A percentile compares a stretch with the other conserved stretches of the same genome.
These are phyloP conservation scores for Berkeleyomyces rouxiae DNA, from an alignment of 2,329 filamentous ascomycete genomes.

Conservation along the genomic window DNA sequence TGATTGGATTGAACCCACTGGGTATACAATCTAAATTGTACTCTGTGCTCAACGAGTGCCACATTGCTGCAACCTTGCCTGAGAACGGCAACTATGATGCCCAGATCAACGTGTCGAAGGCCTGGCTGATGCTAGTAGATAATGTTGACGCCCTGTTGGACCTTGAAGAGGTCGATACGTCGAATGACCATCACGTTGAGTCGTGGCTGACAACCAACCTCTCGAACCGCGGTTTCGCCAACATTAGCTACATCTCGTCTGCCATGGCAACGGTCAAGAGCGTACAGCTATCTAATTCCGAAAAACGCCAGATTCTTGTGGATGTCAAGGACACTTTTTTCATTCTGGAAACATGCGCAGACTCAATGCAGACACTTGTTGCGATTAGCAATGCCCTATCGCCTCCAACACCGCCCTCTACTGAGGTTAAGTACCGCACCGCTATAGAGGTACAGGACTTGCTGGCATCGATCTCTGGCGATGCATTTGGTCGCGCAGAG, in stretches of 20 bases:
- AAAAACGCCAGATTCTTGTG: conserved; percentile 55
- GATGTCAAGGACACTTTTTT: conserved; percentile 75
- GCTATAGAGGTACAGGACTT: conserved; percentile 76
- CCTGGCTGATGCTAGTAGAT: conserved; percentile 70
- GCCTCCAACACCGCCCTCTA: conserved; percentile 69
- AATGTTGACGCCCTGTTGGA: conserved; percentile 31
- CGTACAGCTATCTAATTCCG: conserved; percentile 30
- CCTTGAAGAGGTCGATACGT: conserved; percentile 10
- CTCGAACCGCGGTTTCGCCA: conserved; percentile 59
- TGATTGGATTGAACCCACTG: conserved; percentile 71
- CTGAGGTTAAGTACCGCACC: conserved; percentile 71
- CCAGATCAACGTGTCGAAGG: conserved; percentile 56
- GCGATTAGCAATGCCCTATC: conserved; percentile 61
- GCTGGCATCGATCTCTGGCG: conserved; percentile 75
- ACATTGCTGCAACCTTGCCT: conserved; percentile 50
- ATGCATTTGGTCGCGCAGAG: conserved; percentile 53
- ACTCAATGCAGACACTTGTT: conserved; percentile 88
- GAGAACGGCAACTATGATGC: conserved; percentile 47
- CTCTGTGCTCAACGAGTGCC: conserved; percentile 63
- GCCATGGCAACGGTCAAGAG: conserved; percentile 53
- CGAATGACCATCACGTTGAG: conserved; percentile 23
- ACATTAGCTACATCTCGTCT: conserved; percentile 73
- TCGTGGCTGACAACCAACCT: conserved; percentile 28
- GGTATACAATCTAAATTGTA: conserved; percentile 59
- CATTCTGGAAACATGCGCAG: conserved; percentile 85